Percentiles rank a stretch among this genome's conserved stretches.
Evolutionary conservation across 768 basidiomycete species (phyloP).

Genomic region (Termitomyces titanicus): DNA sequence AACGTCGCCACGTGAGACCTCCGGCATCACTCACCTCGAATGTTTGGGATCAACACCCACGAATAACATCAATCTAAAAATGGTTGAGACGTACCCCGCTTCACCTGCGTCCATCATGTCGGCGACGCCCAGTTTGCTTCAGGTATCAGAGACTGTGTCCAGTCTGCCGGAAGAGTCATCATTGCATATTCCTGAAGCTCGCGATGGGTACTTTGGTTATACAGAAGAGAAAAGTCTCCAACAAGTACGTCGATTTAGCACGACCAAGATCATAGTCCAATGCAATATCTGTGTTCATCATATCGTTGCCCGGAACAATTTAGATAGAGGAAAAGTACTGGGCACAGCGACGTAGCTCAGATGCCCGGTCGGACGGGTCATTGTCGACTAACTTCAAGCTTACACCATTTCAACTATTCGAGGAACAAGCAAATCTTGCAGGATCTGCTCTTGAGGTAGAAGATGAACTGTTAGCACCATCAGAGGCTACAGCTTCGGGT

Average conservation of each 20-base stretch:
- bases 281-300: background rate
- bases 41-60: background rate
- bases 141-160: background rate
- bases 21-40: background rate
- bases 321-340: slow-evolving; percentile 75
- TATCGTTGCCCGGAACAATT: background rate
- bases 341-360: slow-evolving; percentile 64
- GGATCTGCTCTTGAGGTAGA: slow-evolving; percentile 30
- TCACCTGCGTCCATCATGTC: background rate
- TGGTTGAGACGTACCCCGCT: no score
- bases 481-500: slow-evolving; percentile 30
- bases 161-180: slow-evolving; percentile 4
- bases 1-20: no score
- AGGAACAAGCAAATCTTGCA: slow-evolving; percentile 18
- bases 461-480: slow-evolving; percentile 18
- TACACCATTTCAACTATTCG: slow-evolving; percentile 28
- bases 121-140: background rate
- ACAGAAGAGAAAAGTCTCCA: slow-evolving; percentile 72
- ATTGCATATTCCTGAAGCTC: slow-evolving; percentile 42
- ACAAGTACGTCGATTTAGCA: slow-evolving; percentile 46
- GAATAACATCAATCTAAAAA: background rate
- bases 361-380: slow-evolving; percentile 42
- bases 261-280: background rate
- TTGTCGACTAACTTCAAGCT: slow-evolving; percentile 37
- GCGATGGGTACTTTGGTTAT: slow-evolving; percentile 79